A percentile compares a stretch with the other conserved stretches of the same genome.
These are phyloP conservation scores for Solanum appendiculatum DNA, from an alignment of 257 asterid genomes.

Conservation along the genomic window DNA sequence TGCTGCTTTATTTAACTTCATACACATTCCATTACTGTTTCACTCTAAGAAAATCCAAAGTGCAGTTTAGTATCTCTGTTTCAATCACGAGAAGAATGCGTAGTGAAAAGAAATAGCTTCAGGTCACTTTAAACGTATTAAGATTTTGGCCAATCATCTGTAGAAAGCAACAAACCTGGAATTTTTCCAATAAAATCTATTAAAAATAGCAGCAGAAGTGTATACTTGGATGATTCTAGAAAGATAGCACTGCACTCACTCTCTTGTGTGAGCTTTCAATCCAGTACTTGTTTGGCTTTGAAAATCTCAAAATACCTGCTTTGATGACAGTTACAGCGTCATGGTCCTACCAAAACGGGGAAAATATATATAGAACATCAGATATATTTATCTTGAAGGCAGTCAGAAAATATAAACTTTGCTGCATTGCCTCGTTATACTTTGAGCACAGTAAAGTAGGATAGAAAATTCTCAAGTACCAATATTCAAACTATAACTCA, in stretches of 20 bases:
- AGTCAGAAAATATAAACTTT: background rate
- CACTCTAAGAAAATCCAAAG: background rate
- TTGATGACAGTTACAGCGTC: slow-evolving; percentile 58
- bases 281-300: slow-evolving; percentile 88
- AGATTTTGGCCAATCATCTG: background rate
- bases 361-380: background rate
- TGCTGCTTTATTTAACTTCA: background rate
- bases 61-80: background rate
- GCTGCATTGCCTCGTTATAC: background rate
- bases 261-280: slow-evolving; percentile 86
- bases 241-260: slow-evolving; percentile 35
- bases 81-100: background rate
- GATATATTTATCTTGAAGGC: background rate
- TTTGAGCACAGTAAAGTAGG: background rate
- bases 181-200: background rate
- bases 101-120: background rate
- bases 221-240: background rate
- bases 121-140: background rate
- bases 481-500: background rate
- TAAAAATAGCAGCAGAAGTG: background rate
- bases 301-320: slow-evolving; percentile 68
- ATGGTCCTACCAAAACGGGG: slow-evolving; percentile 40
- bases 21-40: background rate
- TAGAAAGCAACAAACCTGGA: background rate
- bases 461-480: background rate